These are phyloP conservation scores for Porphyra umbilicalis DNA, from an alignment of 31 red algal genomes.

Conservation along the genomic window DNA sequence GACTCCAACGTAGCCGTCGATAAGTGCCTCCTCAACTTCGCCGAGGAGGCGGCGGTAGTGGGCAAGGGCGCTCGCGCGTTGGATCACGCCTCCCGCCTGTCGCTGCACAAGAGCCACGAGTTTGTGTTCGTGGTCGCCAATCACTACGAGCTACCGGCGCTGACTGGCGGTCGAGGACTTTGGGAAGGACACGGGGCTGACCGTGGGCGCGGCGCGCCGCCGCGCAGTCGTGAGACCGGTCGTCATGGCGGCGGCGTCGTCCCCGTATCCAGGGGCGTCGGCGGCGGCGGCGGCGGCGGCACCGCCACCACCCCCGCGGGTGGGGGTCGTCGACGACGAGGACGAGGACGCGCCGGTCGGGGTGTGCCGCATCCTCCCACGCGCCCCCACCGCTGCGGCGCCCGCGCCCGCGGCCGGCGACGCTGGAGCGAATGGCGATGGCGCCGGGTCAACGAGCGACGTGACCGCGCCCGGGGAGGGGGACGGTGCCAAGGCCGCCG, in stretches of 20 bases:
- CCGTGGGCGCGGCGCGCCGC: background rate
- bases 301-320: no score
- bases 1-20: slow-evolving; percentile 50
- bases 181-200: background rate
- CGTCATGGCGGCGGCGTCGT: background rate
- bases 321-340: background rate
- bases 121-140: slow-evolving; percentile 60
- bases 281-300: no score
- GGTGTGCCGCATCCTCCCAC: background rate
- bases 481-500: background rate
- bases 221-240: background rate
- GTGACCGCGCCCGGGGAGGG: background rate
- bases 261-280: no score
- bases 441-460: no score
- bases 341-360: background rate
- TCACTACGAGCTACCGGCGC: slow-evolving; percentile 49
- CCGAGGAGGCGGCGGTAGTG: slow-evolving; percentile 72
- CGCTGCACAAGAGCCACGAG: slow-evolving; percentile 44
- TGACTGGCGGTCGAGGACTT: slow-evolving; percentile 7
- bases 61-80: slow-evolving; percentile 66
- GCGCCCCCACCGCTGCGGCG: background rate
- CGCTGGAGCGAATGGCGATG: background rate
- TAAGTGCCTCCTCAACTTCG: slow-evolving; percentile 66
- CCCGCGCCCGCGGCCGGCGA: background rate
- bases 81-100: slow-evolving; percentile 62